Base-by-base conservation (phyloP, 176 grass and related monocot genomes). In the Cenchrus fungigraminus region DNA sequence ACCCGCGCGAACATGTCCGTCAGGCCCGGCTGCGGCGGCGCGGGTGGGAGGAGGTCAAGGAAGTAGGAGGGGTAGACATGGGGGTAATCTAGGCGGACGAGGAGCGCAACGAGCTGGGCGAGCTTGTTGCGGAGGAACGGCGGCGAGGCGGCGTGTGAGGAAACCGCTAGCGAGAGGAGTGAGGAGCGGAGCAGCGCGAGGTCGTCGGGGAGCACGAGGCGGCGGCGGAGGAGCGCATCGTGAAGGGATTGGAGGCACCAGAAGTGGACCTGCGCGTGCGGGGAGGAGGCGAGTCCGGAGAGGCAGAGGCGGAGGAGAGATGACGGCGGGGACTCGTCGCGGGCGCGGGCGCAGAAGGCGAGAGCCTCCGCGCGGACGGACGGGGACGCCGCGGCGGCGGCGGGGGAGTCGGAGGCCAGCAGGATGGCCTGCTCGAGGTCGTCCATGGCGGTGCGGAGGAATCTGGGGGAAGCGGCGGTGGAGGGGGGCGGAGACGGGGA, bases 401-500 rank as follows among this genome's bases (percentile, higher is more conserved):
- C 87, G 34, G 71, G 77, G 32, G 87, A 87, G 60, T 99, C 93
- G 77, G 91, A 91, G 7, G 84, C 88, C 34, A 99, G 81, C 60
- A 96, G 79, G 72, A 99, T 99, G 83, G 93, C 97, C 88, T 91
- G 83, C 89, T 99, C 93, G 46, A 99, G 91, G 79, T 99, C 97
- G 80, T 99, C 91, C 97, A 99, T 99, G 86, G 87, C 63, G 88
- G 85, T 29, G 71, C 32, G 63, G 75, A 89, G 91, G 65, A 91
- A 87, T 91, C 77, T 84, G 84, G 71, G 71, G 71, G 79, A 34
- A 58, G 78, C 25, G 16, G 74, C n/a, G 28, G 59, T 7, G 40
- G 55, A 68, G 74, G 4, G 74, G 51, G 59, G 43, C 50, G 60
- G 19, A 45, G 70, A 69, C 44, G 65, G 71, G 65, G 85, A 72